Evolutionary conservation across 2,329 filamentous ascomycete genomes (phyloP).

Genomic region (Stromatinia cepivora): DNA sequence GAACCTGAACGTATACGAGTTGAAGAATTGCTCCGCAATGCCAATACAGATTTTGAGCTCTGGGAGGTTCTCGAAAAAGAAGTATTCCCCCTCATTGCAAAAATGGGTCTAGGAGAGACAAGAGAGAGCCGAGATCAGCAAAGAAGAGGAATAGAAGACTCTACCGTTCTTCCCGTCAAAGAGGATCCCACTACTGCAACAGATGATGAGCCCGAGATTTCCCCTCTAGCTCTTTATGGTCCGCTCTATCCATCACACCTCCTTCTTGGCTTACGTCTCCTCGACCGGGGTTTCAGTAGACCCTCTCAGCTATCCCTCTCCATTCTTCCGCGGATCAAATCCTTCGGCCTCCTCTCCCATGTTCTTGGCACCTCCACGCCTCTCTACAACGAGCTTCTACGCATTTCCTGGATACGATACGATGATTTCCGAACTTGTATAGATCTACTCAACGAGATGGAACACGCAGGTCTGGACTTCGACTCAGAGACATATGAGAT

Average conservation of each 20-base stretch:
- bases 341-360: conserved; percentile 67
- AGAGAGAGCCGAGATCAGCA: conserved; percentile 8
- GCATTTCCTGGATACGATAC: conserved; percentile 60
- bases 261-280: conserved; percentile 54
- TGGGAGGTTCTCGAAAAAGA: conserved; percentile 67
- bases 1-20: conserved; percentile 53
- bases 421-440: conserved; percentile 48
- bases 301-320: conserved; percentile 60
- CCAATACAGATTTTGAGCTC: conserved; percentile 61
- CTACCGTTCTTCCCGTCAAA: not conserved
- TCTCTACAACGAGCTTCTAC: conserved; percentile 68
- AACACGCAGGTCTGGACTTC: conserved; percentile 37
- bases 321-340: conserved; percentile 66
- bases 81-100: conserved; percentile 61
- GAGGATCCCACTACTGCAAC: not conserved
- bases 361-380: conserved; percentile 69
- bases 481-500: conserved; percentile 39
- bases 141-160: not conserved
- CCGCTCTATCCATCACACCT: conserved; percentile 65
- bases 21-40: conserved; percentile 53
- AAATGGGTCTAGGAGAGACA: conserved; percentile 52
- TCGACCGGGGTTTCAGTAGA: conserved; percentile 57
- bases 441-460: conserved; percentile 39
- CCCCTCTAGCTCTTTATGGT: conserved; percentile 55
- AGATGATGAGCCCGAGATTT: conserved; percentile 20